A percentile compares a stretch with the other conserved stretches of the same genome.
Conservation (phyloP, 768 basidiomycete species). For the Lepiota venenata region DNA sequence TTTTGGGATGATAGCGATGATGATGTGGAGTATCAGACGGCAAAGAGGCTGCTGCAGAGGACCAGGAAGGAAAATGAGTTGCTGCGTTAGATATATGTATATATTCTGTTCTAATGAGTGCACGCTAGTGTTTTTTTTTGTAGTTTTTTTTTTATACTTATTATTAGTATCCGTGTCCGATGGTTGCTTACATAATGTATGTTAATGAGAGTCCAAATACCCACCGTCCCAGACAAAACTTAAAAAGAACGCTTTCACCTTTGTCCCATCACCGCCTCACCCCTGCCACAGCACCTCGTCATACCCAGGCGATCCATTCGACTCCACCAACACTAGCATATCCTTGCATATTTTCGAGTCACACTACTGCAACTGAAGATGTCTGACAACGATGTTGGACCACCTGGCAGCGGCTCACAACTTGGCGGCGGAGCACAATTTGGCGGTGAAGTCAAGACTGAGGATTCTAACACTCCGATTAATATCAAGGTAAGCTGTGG, state of each 20-base stretch:
- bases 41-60: slow-evolving; percentile 49
- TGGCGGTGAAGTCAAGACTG: slow-evolving; percentile 42
- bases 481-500: slow-evolving; percentile 65
- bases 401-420: slow-evolving; percentile 25
- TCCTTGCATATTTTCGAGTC: background rate
- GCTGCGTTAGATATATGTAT: background rate
- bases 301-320: background rate
- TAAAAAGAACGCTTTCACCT: slow-evolving; percentile 3
- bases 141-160: background rate
- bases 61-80: slow-evolving; percentile 34
- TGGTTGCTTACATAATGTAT: slow-evolving; percentile 7
- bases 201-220: slow-evolving; percentile 11
- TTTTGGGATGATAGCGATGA: slow-evolving; percentile 73
- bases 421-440: no score
- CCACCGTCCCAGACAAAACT: slow-evolving; percentile 4
- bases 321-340: background rate
- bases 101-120: background rate
- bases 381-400: slow-evolving; percentile 51
- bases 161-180: background rate
- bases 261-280: slow-evolving; percentile 5
- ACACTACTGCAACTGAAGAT: slow-evolving; percentile 26
- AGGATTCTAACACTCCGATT: slow-evolving; percentile 62
- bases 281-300: background rate
- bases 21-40: slow-evolving; percentile 62
- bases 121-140: slow-evolving; percentile 1